Evolutionary conservation across 495 filamentous ascomycete species (phyloP).

Genomic region (Beverwykella pulmonaria): DNA sequence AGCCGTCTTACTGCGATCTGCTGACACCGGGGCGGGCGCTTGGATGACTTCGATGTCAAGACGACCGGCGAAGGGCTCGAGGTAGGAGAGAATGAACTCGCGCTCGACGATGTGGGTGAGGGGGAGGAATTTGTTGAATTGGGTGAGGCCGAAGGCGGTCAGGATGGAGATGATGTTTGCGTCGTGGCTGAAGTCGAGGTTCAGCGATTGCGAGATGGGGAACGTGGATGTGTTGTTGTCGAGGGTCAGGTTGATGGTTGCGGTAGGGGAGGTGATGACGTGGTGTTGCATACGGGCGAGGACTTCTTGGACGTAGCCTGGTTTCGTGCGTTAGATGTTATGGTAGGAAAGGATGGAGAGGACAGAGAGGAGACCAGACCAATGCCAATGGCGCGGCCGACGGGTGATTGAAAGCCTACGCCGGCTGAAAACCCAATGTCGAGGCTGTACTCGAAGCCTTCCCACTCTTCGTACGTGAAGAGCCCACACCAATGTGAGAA

Average conservation of each 20-base stretch:
- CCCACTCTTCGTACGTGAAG: slow-evolving; percentile 61
- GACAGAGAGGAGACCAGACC: slow-evolving; percentile 39
- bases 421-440: slow-evolving; percentile 62
- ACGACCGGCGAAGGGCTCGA: slow-evolving; percentile 63
- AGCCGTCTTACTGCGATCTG: slow-evolving; percentile 42
- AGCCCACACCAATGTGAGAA: slow-evolving; percentile 60
- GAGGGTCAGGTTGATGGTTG: slow-evolving; percentile 62
- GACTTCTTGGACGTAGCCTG: slow-evolving; percentile 61
- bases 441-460: slow-evolving; percentile 57
- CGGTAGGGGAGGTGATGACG: slow-evolving; percentile 54
- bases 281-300: slow-evolving; percentile 61
- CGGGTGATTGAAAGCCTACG: slow-evolving; percentile 61
- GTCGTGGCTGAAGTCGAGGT: slow-evolving; percentile 47
- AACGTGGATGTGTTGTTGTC: slow-evolving; percentile 52
- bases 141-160: slow-evolving; percentile 59
- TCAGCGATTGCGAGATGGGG: slow-evolving; percentile 55
- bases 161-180: slow-evolving; percentile 47
- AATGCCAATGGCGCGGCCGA: slow-evolving; percentile 63
- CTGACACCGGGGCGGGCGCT: slow-evolving; percentile 55
- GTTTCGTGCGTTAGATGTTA: not conserved
- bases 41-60: slow-evolving; percentile 67
- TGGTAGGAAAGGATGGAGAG: not conserved
- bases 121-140: slow-evolving; percentile 52
- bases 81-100: slow-evolving; percentile 57
- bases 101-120: slow-evolving; percentile 51